These are phyloP conservation scores for Meredithiella fracta DNA, from an alignment of 2,329 filamentous ascomycete genomes.

Conservation along the genomic window DNA sequence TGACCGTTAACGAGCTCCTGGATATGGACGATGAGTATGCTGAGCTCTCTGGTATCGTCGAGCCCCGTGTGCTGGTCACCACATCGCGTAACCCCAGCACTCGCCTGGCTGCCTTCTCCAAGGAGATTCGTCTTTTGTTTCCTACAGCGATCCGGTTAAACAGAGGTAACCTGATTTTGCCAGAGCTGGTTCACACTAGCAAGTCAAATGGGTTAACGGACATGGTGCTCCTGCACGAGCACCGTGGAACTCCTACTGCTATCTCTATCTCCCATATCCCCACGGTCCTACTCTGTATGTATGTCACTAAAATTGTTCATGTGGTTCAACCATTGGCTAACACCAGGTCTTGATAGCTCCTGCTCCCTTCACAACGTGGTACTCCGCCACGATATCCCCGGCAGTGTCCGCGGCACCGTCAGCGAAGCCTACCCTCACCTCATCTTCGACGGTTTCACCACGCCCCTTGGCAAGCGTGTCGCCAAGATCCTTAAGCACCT, in stretches of 20 bases:
- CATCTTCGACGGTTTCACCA: conserved; percentile 87
- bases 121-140: conserved; percentile 71
- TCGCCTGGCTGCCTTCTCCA: conserved; percentile 74
- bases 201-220: conserved; percentile 69
- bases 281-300: conserved; percentile 52
- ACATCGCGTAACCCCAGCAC: conserved; percentile 80
- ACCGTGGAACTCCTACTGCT: conserved; percentile 80
- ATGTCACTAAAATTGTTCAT: conserved; percentile 49
- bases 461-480: conserved; percentile 61
- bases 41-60: conserved; percentile 76
- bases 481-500: conserved; percentile 86
- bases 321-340: not conserved
- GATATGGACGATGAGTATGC: conserved; percentile 82
- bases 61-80: conserved; percentile 71
- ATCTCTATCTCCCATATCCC: conserved; percentile 76
- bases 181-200: conserved; percentile 69
- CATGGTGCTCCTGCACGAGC: conserved; percentile 76
- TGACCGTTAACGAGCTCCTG: conserved; percentile 49
- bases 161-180: conserved; percentile 74
- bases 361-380: conserved; percentile 90
- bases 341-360: conserved; percentile 36
- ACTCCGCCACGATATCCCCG: conserved; percentile 81
- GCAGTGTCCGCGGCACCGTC: conserved; percentile 70
- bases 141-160: conserved; percentile 81
- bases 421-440: conserved; percentile 87